Percentiles rank a stretch among this genome's conserved stretches.
These are phyloP conservation scores for Boletus reticulatus DNA, from an alignment of 768 basidiomycete genomes.

Conservation along the genomic window DNA sequence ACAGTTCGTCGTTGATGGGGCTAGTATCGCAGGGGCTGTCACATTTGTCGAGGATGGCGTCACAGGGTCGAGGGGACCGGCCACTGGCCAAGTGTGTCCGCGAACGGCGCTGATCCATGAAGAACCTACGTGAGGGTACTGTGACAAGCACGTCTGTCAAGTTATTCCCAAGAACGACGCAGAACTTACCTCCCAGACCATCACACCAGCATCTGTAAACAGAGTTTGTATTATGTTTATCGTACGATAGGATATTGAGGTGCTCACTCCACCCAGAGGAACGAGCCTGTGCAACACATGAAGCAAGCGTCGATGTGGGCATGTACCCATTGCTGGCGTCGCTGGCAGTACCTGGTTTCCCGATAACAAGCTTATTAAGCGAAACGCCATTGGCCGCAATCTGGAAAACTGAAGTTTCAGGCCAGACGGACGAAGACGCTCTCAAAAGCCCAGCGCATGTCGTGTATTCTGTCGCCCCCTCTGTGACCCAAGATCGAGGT, in stretches of 20 bases:
- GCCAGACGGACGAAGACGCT: conserved; percentile 56
- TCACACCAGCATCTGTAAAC: background rate
- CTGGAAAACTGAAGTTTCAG: conserved; percentile 51
- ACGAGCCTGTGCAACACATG: conserved; percentile 36
- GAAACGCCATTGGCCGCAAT: conserved; percentile 44
- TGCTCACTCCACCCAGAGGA: conserved; percentile 13
- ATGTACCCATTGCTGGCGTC: conserved; percentile 53
- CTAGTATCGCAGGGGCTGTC: background rate
- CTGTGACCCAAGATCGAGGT: conserved; percentile 16
- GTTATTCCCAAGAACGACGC: background rate
- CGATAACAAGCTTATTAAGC: conserved; percentile 50
- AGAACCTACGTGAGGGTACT: conserved; percentile 28
- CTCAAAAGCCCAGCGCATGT: conserved; percentile 56
- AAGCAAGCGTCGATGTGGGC: conserved; percentile 45
- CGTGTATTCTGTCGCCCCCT: conserved; percentile 57
- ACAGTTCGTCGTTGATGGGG: background rate
- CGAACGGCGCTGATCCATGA: conserved; percentile 40
- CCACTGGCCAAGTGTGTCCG: conserved; percentile 32
- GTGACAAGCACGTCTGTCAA: background rate
- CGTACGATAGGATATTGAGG: background rate
- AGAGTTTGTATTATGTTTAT: background rate
- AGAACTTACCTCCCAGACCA: background rate
- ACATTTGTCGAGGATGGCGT: background rate
- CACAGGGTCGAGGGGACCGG: background rate
- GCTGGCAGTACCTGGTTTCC: conserved; percentile 43